phyloP scores from a whole-genome alignment of 1,284 basidiomycete species.

The Lignosus rhinocerotis region DNA sequence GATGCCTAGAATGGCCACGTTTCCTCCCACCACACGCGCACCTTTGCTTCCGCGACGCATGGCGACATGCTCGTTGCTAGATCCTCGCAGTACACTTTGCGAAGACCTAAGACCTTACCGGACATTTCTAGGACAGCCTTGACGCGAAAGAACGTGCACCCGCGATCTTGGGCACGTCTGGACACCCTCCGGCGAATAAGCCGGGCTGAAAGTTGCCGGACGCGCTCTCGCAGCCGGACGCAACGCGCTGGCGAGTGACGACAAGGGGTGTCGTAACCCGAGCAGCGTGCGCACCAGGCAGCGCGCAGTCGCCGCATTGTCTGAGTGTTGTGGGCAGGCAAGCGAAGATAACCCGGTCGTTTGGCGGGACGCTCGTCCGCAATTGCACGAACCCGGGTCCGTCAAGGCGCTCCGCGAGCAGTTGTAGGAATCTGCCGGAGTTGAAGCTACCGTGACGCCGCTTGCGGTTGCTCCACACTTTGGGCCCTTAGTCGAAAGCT shows the following conservation, averaged over 20 bases:
- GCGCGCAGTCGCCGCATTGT: too few species aligned
- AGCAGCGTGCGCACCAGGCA: background rate
- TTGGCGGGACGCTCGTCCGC: background rate
- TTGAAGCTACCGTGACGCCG: background rate
- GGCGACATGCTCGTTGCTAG: background rate
- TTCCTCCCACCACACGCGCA: background rate
- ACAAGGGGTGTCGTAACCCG: background rate
- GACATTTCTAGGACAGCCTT: too few species aligned
- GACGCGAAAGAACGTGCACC: background rate
- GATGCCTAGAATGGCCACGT: background rate
- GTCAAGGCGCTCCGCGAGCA: background rate
- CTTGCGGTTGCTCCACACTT: background rate
- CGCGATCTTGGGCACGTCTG: background rate
- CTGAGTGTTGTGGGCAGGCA: too few species aligned
- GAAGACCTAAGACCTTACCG: background rate
- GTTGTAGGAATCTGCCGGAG: background rate
- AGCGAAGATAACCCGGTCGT: background rate
- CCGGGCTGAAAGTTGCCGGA: background rate
- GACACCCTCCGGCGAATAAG: background rate
- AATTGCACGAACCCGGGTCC: background rate
- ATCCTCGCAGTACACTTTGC: background rate
- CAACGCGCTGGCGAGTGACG: background rate
- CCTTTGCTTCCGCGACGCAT: constrained; percentile 7
- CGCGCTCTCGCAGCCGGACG: background rate
- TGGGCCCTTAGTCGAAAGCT: too few species aligned